Conservation (phyloP, 805 yeast genomes). For the Saccharomycopsis olivae region DNA sequence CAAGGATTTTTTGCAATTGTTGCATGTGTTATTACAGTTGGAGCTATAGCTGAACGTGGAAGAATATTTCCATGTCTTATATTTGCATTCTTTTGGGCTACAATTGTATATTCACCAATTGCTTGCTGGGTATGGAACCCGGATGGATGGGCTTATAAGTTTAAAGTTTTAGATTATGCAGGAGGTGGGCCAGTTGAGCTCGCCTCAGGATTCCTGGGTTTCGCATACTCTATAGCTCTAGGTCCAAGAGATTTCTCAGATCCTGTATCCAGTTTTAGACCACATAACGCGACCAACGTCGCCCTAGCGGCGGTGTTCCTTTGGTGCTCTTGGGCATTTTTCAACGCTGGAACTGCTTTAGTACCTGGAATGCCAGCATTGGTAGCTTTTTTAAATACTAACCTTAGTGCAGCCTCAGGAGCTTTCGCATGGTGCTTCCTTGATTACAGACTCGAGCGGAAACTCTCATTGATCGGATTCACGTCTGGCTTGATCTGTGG, state of each 20-base stretch:
- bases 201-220: constrained; percentile 81
- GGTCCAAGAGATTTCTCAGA: constrained; percentile 67
- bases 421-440: constrained; percentile 87
- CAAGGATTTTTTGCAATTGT: constrained; percentile 89
- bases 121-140: constrained; percentile 93
- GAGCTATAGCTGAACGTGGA: constrained; percentile 91
- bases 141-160: constrained; percentile 86
- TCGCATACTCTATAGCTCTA: constrained; percentile 69
- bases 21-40: constrained; percentile 85
- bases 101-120: constrained; percentile 88
- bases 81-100: constrained; percentile 79
- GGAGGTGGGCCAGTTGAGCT: constrained; percentile 98
- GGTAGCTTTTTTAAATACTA: constrained; percentile 87
- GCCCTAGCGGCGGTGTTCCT: constrained; percentile 79
- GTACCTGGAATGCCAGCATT: constrained; percentile 77
- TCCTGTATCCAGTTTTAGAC: constrained; percentile 78
- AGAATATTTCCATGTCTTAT: constrained; percentile 76
- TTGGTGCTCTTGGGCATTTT: constrained; percentile 95
- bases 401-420: constrained; percentile 80
- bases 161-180: constrained; percentile 93
- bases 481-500: constrained; percentile 97
- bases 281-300: constrained; percentile 88
- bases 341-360: constrained; percentile 84
- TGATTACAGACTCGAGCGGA: constrained; percentile 79
- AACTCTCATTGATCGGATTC: constrained; percentile 90